These are phyloP conservation scores for Fragaria nilgerrensis DNA, from an alignment of 306 rosid species.

Conservation along the genomic window DNA sequence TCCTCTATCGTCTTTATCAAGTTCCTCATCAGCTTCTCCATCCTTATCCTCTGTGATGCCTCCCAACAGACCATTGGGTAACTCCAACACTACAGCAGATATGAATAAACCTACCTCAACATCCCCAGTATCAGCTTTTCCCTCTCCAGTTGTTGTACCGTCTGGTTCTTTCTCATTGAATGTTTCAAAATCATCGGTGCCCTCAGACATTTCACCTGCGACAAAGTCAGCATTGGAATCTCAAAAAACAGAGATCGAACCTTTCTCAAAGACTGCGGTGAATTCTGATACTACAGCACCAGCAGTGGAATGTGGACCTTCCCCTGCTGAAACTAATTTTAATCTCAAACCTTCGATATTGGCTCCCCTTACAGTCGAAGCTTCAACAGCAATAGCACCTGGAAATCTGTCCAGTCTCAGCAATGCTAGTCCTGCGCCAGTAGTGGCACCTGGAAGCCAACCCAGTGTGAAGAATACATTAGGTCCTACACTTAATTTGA, in stretches of 20 bases:
- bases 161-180: slow-evolving; percentile 23
- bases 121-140: slow-evolving; percentile 32
- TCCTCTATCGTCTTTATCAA: slow-evolving; percentile 31
- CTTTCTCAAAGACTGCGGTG: slow-evolving; percentile 30
- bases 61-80: slow-evolving; percentile 29
- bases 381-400: slow-evolving; percentile 25
- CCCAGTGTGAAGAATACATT: slow-evolving; percentile 16
- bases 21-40: slow-evolving; percentile 33
- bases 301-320: slow-evolving; percentile 29
- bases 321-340: slow-evolving; percentile 30
- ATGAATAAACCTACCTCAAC: slow-evolving; percentile 30
- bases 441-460: slow-evolving; percentile 27
- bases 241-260: slow-evolving; percentile 38
- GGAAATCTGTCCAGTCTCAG: slow-evolving; percentile 24
- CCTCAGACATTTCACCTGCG: slow-evolving; percentile 23
- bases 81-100: slow-evolving; percentile 30
- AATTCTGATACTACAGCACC: slow-evolving; percentile 34
- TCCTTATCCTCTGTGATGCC: slow-evolving; percentile 34
- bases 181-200: slow-evolving; percentile 28
- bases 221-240: slow-evolving; percentile 33
- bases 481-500: slow-evolving; percentile 29
- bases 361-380: slow-evolving; percentile 15
- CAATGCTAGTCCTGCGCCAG: slow-evolving; percentile 25
- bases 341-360: slow-evolving; percentile 33
- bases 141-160: slow-evolving; percentile 26